phyloP scores from a whole-genome alignment of 116 monocot species.

The Iris pallida region DNA sequence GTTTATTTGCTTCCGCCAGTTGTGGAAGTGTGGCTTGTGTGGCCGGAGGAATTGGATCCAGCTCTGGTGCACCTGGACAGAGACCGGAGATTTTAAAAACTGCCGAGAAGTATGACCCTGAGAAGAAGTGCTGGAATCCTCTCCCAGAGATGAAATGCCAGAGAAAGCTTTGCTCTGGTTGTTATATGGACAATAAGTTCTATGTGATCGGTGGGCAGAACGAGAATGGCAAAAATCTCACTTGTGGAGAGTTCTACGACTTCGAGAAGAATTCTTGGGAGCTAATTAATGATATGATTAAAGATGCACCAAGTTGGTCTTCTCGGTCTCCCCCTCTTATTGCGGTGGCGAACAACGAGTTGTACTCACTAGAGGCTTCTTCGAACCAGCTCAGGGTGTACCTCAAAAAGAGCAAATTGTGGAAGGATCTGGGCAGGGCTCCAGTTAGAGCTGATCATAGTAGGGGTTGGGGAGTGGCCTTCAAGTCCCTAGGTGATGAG shows the following conservation, averaged over 20 bases:
- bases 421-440: conserved; percentile 32
- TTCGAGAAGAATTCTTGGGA: conserved; percentile 21
- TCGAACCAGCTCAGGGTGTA: conserved; percentile 38
- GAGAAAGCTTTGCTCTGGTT: conserved; percentile 38
- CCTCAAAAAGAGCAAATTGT: conserved; percentile 29
- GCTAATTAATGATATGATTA: conserved; percentile 24
- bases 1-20: conserved; percentile 37
- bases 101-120: conserved; percentile 34
- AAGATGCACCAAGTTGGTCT: conserved; percentile 18
- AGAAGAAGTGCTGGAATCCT: conserved; percentile 18
- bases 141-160: conserved; percentile 25
- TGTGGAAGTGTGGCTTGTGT: conserved; percentile 31
- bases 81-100: conserved; percentile 18
- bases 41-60: conserved; percentile 27
- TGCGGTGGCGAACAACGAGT: conserved; percentile 33
- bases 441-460: conserved; percentile 37
- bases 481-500: conserved; percentile 32
- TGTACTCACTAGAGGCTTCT: conserved; percentile 33
- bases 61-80: neutral
- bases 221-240: conserved; percentile 31
- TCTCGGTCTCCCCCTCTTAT: conserved; percentile 41
- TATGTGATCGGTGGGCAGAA: conserved; percentile 41
- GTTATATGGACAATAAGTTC: conserved; percentile 40
- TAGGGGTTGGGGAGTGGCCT: conserved; percentile 47
- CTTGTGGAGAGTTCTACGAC: conserved; percentile 36